phyloP scores from a whole-genome alignment of 331 rosid genomes.

The Telfairia occidentalis region DNA sequence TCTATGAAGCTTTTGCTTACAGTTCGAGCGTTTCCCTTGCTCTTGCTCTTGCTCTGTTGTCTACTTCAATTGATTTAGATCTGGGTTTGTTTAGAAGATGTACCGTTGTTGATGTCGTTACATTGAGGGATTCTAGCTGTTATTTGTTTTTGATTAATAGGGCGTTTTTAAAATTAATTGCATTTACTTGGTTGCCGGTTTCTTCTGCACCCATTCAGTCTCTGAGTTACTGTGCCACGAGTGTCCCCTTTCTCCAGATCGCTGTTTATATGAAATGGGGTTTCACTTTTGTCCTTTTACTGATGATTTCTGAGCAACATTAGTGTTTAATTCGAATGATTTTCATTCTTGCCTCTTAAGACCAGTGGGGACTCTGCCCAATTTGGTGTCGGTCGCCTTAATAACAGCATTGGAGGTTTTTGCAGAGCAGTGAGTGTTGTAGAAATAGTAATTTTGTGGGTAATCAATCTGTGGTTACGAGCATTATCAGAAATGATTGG shows the following conservation, averaged over 20 bases:
- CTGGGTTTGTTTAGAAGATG: neutral
- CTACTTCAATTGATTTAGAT: constrained; percentile 10
- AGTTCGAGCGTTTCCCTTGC: neutral
- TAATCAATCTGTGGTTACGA: constrained; percentile 15
- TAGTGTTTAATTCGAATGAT: neutral
- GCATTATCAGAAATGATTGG: constrained; percentile 22
- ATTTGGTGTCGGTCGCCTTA: neutral
- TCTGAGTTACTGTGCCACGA: neutral
- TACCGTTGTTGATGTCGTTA: neutral
- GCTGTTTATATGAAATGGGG: neutral
- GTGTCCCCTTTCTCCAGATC: neutral
- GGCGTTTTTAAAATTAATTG: neutral
- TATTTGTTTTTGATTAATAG: neutral
- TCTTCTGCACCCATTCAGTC: neutral
- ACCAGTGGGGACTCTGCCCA: neutral
- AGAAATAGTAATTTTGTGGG: constrained; percentile 4
- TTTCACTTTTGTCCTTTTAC: neutral
- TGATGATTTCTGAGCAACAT: neutral
- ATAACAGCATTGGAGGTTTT: neutral
- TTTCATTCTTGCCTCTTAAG: neutral
- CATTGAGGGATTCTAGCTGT: neutral
- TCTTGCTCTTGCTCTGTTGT: neutral
- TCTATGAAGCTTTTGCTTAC: neutral
- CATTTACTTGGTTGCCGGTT: constrained; percentile 1
- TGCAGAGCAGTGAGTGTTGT: neutral